Conservation (phyloP, 2,329 filamentous ascomycete species). For the Diaporthe sp. region DNA sequence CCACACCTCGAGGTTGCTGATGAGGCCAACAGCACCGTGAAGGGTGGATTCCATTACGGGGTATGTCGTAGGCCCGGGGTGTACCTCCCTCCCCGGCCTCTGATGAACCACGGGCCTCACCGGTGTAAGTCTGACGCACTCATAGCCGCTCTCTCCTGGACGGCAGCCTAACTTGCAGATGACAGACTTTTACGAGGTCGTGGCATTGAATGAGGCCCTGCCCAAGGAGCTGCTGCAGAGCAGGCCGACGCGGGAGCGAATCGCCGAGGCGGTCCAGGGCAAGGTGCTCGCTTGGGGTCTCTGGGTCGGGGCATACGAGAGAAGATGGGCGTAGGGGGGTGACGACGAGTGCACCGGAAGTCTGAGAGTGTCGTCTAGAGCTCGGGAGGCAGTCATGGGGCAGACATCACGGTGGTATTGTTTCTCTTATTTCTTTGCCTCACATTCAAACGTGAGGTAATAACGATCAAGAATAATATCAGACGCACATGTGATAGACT, state of each 20-base stretch:
- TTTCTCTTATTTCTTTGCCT: background rate
- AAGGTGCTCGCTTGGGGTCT: constrained; percentile 65
- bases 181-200: constrained; percentile 62
- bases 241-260: constrained; percentile 57
- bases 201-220: constrained; percentile 61
- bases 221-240: constrained; percentile 53
- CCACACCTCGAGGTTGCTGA: constrained; percentile 55
- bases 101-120: constrained; percentile 65
- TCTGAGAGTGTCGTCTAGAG: background rate
- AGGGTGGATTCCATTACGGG: constrained; percentile 63
- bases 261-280: constrained; percentile 58
- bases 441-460: background rate
- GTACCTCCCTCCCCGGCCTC: constrained; percentile 61
- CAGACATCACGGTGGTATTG: background rate
- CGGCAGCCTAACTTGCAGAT: background rate
- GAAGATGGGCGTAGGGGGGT: constrained; percentile 49
- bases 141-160: background rate
- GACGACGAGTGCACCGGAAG: background rate
- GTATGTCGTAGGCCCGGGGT: constrained; percentile 55
- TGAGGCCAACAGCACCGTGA: constrained; percentile 49
- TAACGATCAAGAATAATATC: background rate
- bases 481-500: background rate
- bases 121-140: constrained; percentile 54
- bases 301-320: constrained; percentile 62
- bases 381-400: background rate